These are phyloP conservation scores for Hypoxylon sp. DNA, from an alignment of 2,329 filamentous ascomycete species.

Conservation along the genomic window DNA sequence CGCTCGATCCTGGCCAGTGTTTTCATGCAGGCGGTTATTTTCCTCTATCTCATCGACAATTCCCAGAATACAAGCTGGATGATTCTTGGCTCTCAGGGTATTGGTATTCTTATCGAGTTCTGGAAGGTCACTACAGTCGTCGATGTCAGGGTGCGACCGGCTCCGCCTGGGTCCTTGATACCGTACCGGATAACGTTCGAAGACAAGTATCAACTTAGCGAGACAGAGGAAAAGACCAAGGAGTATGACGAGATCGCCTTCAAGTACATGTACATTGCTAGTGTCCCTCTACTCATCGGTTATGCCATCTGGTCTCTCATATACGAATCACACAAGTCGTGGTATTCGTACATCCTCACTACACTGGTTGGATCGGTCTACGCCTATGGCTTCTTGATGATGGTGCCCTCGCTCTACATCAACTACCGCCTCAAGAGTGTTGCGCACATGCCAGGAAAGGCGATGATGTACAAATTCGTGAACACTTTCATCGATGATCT, in stretches of 20 bases:
- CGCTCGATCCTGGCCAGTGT: conserved; percentile 96
- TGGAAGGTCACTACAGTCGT: conserved; percentile 99
- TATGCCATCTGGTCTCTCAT: conserved; percentile 92
- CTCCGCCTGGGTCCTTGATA: conserved; percentile 72
- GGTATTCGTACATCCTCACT: conserved; percentile 96
- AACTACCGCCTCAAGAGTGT: conserved; percentile 97
- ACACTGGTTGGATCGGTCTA: conserved; percentile 97
- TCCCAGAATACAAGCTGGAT: conserved; percentile 99
- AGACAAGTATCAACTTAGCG: conserved; percentile 94
- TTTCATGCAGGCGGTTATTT: conserved; percentile 95
- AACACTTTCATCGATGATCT: conserved; percentile 99
- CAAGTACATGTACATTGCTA: conserved; percentile 93
- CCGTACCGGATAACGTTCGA: conserved; percentile 88
- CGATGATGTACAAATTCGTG: conserved; percentile 98
- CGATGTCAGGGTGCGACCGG: conserved; percentile 80
- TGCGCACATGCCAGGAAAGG: conserved; percentile 95
- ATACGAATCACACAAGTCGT: conserved; percentile 96
- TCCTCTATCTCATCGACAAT: conserved; percentile 96
- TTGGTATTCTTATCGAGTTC: conserved; percentile 73
- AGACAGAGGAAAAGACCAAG: conserved; percentile 97
- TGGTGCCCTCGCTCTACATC: conserved; percentile 97
- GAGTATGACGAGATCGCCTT: conserved; percentile 98
- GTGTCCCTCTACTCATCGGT: conserved; percentile 85
- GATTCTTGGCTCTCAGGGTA: conserved; percentile 92
- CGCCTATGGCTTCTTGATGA: conserved; percentile 98